phyloP scores from a whole-genome alignment of 164 flowering plant genomes.

The Vitis rotundifolia region DNA sequence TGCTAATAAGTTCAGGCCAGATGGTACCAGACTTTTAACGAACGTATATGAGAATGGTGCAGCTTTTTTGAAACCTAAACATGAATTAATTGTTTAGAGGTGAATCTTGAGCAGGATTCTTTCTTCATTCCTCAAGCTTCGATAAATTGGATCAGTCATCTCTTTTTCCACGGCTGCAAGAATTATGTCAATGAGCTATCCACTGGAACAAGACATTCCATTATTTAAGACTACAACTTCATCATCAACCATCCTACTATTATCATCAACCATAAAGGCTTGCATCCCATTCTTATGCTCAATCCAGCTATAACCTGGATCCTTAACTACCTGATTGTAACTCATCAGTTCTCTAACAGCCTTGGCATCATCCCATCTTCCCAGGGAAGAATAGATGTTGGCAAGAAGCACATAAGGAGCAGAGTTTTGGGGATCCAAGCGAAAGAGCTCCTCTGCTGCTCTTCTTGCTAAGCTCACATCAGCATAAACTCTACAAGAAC shows the following conservation, averaged over 20 bases:
- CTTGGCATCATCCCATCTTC: slow-evolving; percentile 79
- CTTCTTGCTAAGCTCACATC: slow-evolving; percentile 63
- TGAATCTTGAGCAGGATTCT: too few relatives aligned
- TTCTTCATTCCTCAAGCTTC: too few relatives aligned
- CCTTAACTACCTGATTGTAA: slow-evolving; percentile 42
- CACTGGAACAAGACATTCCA: background rate
- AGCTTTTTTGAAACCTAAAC: too few relatives aligned
- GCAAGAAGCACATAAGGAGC: slow-evolving; percentile 72
- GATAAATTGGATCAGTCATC: too few relatives aligned
- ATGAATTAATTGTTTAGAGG: too few relatives aligned
- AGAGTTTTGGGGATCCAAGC: slow-evolving; percentile 59
- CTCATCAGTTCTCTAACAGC: slow-evolving; percentile 56
- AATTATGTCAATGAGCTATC: background rate
- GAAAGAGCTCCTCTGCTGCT: slow-evolving; percentile 73
- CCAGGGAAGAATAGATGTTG: slow-evolving; percentile 69
- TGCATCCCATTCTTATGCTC: slow-evolving; percentile 32
- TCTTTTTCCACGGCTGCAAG: too few relatives aligned
- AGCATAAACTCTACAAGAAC: slow-evolving; percentile 75
- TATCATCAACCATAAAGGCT: slow-evolving; percentile 30
- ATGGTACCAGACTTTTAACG: too few relatives aligned
- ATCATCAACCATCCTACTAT: slow-evolving; percentile 14
- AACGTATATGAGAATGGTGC: too few relatives aligned
- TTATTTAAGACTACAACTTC: slow-evolving; percentile 5
- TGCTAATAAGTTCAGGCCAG: too few relatives aligned
- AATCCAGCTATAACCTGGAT: slow-evolving; percentile 73